phyloP scores from a whole-genome alignment of 73 alveolate genomes.

The Paramecium sonneborni region DNA sequence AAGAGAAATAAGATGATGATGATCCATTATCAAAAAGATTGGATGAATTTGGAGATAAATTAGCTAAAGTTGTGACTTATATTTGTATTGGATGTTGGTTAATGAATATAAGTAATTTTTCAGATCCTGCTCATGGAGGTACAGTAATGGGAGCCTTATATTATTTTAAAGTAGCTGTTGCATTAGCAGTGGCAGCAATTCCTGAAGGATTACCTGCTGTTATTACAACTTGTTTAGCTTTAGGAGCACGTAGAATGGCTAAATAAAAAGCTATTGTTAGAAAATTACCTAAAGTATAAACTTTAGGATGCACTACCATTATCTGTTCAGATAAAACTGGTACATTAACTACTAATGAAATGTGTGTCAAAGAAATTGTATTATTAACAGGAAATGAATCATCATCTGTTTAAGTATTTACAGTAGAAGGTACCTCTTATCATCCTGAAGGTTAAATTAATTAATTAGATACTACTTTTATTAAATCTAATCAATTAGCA shows the following conservation, averaged over 20 bases:
- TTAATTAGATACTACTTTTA: not conserved
- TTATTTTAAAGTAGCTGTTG: slow-evolving; percentile 97
- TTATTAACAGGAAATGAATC: slow-evolving; percentile 59
- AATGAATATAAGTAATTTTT: slow-evolving; percentile 62
- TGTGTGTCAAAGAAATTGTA: slow-evolving; percentile 81
- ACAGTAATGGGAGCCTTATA: slow-evolving; percentile 90
- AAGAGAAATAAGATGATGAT: slow-evolving; percentile 83
- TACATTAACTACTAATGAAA: slow-evolving; percentile 93
- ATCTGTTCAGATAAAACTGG: slow-evolving; percentile 99
- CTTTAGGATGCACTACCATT: slow-evolving; percentile 98
- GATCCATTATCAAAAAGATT: slow-evolving; percentile 96
- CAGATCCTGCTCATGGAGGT: slow-evolving; percentile 65
- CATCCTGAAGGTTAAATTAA: slow-evolving; percentile 80
- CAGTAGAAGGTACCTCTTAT: slow-evolving; percentile 80
- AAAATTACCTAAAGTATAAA: slow-evolving; percentile 70
- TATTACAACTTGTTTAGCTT: slow-evolving; percentile 96
- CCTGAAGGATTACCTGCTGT: slow-evolving; percentile 99
- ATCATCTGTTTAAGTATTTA: slow-evolving; percentile 55
- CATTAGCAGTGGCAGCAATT: slow-evolving; percentile 99
- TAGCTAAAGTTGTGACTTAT: slow-evolving; percentile 85
- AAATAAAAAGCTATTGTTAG: slow-evolving; percentile 67
- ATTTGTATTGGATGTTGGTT: slow-evolving; percentile 67
- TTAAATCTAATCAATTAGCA: not conserved
- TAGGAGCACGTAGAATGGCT: slow-evolving; percentile 87
- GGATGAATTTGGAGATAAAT: slow-evolving; percentile 90